Conservation (phyloP, 768 basidiomycete species). For the Chiua virens region DNA sequence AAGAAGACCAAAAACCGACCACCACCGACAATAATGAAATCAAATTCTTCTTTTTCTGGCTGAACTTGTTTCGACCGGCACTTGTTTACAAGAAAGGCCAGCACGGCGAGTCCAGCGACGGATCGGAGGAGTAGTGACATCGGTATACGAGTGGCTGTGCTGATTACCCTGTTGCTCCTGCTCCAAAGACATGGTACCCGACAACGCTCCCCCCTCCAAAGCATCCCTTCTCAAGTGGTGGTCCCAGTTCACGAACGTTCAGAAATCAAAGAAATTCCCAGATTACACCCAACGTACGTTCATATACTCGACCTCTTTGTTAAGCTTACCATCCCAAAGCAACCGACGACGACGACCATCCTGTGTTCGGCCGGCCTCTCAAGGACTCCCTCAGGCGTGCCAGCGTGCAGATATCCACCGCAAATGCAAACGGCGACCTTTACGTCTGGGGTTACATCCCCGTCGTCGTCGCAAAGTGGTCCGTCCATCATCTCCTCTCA, state of each 20-base stretch:
- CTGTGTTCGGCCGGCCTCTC: slow-evolving; percentile 85
- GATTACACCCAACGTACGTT: slow-evolving; percentile 42
- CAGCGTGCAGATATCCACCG: slow-evolving; percentile 91
- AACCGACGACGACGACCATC: slow-evolving; percentile 37
- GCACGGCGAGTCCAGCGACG: slow-evolving; percentile 6
- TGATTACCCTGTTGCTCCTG: not conserved
- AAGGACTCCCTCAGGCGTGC: slow-evolving; percentile 83
- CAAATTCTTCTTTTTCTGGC: slow-evolving; percentile 35
- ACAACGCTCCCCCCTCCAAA: slow-evolving; percentile 43
- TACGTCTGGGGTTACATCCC: slow-evolving; percentile 95
- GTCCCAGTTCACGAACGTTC: slow-evolving; percentile 68
- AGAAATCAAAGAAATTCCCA: slow-evolving; percentile 58
- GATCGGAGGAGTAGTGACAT: not conserved
- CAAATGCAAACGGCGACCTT: slow-evolving; percentile 75
- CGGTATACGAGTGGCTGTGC: slow-evolving; percentile 20
- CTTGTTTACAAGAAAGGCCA: slow-evolving; percentile 5
- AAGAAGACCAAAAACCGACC: slow-evolving; percentile 31
- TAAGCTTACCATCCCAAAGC: slow-evolving; percentile 9
- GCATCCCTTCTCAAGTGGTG: slow-evolving; percentile 80
- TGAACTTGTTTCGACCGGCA: not conserved
- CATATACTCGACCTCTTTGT: not conserved
- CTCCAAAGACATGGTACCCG: slow-evolving; percentile 27
- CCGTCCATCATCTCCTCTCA: slow-evolving; percentile 26
- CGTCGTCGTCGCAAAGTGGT: slow-evolving; percentile 98
- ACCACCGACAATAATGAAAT: slow-evolving; percentile 57